phyloP scores from a whole-genome alignment of 257 asterid genomes.

The Scutellaria minor region DNA sequence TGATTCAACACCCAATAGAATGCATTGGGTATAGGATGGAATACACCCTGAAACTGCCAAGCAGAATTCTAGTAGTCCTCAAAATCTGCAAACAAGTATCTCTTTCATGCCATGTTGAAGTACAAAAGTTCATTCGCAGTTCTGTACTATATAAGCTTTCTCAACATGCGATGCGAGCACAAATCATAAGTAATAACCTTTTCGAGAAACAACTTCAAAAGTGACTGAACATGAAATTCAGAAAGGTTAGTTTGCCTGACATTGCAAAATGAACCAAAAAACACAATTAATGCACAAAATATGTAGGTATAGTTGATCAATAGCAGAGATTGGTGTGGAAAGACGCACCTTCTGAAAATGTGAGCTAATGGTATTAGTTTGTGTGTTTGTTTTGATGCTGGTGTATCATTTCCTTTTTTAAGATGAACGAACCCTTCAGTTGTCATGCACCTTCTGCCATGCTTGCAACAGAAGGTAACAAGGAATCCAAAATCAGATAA shows the following conservation, averaged over 20 bases:
- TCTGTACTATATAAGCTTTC: not conserved
- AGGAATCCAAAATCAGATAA: not conserved
- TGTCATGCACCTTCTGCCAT: slow-evolving; percentile 18
- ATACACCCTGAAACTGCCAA: too few relatives aligned
- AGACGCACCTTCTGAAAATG: slow-evolving; percentile 10
- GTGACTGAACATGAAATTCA: slow-evolving; percentile 5
- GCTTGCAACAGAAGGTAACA: not conserved
- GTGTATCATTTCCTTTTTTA: not conserved
- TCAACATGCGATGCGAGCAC: slow-evolving; percentile 4
- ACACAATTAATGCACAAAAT: slow-evolving; percentile 11
- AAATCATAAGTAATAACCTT: not conserved
- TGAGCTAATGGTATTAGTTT: not conserved
- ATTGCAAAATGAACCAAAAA: not conserved
- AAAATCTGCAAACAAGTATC: not conserved
- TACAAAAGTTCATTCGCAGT: too few relatives aligned
- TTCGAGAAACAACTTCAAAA: not conserved
- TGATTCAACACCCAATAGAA: too few relatives aligned
- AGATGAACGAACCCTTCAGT: not conserved
- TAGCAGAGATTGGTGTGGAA: not conserved
- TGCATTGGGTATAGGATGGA: too few relatives aligned
- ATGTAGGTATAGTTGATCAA: slow-evolving; percentile 3
- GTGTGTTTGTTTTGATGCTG: not conserved
- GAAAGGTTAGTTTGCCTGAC: not conserved
- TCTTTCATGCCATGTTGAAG: not conserved
- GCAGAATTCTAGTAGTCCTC: not conserved